These are phyloP conservation scores for Purpureocillium takamizusanense DNA, from an alignment of 2,329 filamentous ascomycete genomes.

Conservation along the genomic window DNA sequence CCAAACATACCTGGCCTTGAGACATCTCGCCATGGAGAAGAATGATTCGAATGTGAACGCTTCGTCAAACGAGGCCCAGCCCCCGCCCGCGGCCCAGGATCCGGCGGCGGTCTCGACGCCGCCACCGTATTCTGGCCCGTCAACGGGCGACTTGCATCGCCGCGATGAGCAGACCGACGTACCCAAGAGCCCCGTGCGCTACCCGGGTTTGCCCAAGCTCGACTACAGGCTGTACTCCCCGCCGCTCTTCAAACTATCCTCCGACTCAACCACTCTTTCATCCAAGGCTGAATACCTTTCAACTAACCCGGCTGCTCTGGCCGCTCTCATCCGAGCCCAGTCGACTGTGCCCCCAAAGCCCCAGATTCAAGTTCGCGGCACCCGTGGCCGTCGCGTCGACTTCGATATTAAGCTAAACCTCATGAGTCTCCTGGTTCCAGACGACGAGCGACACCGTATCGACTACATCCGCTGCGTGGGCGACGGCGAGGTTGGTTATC, in stretches of 20 bases:
- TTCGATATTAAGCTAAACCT: constrained; percentile 47
- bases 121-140: constrained; percentile 1
- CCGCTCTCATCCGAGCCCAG: constrained; percentile 36
- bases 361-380: constrained; percentile 39
- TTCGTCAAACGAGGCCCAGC: too few relatives aligned
- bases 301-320: constrained; percentile 33
- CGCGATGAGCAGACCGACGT: not conserved
- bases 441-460: constrained; percentile 32
- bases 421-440: constrained; percentile 42
- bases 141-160: not conserved
- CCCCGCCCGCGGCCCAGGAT: too few relatives aligned
- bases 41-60: not conserved
- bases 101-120: not conserved
- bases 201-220: constrained; percentile 37
- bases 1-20: too few relatives aligned
- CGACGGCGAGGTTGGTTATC: constrained; percentile 38
- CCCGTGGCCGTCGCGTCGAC: constrained; percentile 33
- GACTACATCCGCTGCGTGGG: constrained; percentile 45
- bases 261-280: constrained; percentile 37
- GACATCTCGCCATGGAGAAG: constrained; percentile 1
- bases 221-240: constrained; percentile 46
- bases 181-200: constrained; percentile 20
- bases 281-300: constrained; percentile 40
- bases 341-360: constrained; percentile 47
- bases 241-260: constrained; percentile 40